Percentiles rank a stretch among this genome's conserved stretches.
Evolutionary conservation across 2,329 filamentous ascomycete genomes (phyloP).

Genomic region (Talaromyces sp.): DNA sequence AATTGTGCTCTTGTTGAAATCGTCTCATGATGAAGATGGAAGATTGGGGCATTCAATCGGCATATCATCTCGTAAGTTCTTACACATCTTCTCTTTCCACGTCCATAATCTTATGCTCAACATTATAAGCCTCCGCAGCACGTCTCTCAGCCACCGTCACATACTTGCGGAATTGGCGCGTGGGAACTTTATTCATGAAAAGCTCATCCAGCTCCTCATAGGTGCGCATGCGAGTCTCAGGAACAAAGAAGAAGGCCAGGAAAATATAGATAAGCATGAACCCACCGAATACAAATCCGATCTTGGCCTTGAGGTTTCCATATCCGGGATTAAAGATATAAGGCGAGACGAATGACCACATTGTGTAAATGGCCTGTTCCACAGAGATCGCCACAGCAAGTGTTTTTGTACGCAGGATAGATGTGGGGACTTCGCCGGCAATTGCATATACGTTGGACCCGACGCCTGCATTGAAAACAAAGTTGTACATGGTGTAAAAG

Average conservation of each 20-base stretch:
- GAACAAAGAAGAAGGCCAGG: neutral
- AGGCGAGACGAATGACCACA: slow-evolving; percentile 14
- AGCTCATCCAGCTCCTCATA: slow-evolving; percentile 6
- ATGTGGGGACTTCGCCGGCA: slow-evolving; percentile 5
- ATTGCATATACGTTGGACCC: slow-evolving; percentile 10
- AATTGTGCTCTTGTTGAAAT: too few relatives aligned
- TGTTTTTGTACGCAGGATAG: slow-evolving; percentile 1
- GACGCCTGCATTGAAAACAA: slow-evolving; percentile 4
- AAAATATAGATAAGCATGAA: slow-evolving; percentile 1
- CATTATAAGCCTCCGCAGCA: neutral
- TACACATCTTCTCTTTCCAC: neutral
- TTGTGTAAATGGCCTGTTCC: slow-evolving; percentile 3
- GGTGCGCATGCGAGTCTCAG: neutral
- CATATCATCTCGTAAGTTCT: too few relatives aligned
- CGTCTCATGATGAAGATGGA: too few relatives aligned
- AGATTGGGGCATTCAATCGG: neutral
- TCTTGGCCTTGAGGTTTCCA: slow-evolving; percentile 33
- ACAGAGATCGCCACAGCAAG: neutral
- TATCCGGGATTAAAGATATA: slow-evolving; percentile 18
- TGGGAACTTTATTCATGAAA: neutral
- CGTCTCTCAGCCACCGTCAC: neutral
- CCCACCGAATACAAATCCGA: slow-evolving; percentile 23
- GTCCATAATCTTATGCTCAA: neutral
- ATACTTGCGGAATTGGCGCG: neutral
- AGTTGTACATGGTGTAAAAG: slow-evolving; percentile 10